phyloP scores from a whole-genome alignment of 495 filamentous ascomycete genomes.

The Platismatia glauca region DNA sequence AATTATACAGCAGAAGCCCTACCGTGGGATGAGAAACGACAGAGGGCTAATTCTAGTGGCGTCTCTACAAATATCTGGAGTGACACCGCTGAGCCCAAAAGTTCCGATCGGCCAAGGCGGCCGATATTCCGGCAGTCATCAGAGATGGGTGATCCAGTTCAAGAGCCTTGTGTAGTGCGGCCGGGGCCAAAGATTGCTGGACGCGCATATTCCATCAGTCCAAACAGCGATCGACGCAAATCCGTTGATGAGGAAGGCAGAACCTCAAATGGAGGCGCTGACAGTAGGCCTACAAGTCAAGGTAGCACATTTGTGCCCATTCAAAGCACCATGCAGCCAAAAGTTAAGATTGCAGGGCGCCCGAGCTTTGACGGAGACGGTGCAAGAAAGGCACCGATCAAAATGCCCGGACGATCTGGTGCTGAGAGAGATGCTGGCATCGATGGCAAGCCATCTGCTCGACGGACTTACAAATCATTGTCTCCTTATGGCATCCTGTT shows the following conservation, averaged over 20 bases:
- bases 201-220: conserved; percentile 16
- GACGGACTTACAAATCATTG: conserved; percentile 20
- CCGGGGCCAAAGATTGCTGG: conserved; percentile 17
- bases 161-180: background rate
- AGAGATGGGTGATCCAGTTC: background rate
- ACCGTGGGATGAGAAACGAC: conserved; percentile 11
- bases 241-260: conserved; percentile 6
- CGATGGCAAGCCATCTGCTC: background rate
- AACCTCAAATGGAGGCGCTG: conserved; percentile 2
- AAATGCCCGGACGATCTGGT: conserved; percentile 9
- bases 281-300: conserved; percentile 11
- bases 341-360: conserved; percentile 14
- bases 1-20: conserved; percentile 8
- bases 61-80: conserved; percentile 9
- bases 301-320: background rate
- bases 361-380: conserved; percentile 5
- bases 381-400: conserved; percentile 7
- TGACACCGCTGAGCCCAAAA: background rate
- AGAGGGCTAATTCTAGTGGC: background rate
- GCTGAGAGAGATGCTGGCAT: background rate
- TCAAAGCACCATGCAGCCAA: conserved; percentile 17
- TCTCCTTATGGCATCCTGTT: conserved; percentile 23
- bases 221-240: conserved; percentile 13
- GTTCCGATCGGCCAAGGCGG: background rate
- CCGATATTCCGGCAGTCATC: conserved; percentile 5